A percentile compares a stretch with the other conserved stretches of the same genome.
Evolutionary conservation across 768 basidiomycete genomes (phyloP).

Genomic region (Epithele typhae): DNA sequence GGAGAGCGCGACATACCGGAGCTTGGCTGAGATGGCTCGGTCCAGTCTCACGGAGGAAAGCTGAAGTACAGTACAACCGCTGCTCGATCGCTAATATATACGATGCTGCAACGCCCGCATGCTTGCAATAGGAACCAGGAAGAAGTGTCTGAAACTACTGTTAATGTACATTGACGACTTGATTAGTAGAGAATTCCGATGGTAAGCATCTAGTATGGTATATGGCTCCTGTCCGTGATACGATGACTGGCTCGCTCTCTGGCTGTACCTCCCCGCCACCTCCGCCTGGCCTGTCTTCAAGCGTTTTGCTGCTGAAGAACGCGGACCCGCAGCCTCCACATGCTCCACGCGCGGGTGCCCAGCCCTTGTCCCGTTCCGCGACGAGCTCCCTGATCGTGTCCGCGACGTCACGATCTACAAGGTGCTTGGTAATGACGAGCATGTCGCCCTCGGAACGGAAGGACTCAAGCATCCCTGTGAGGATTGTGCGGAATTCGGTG

Average conservation of each 20-base stretch:
- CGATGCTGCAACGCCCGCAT: too few relatives aligned
- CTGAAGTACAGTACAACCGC: too few relatives aligned
- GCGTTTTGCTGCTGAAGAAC: slow-evolving; percentile 27
- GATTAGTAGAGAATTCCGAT: slow-evolving; percentile 21
- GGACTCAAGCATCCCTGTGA: slow-evolving; percentile 93
- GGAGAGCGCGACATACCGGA: slow-evolving; percentile 46
- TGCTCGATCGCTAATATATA: too few relatives aligned
- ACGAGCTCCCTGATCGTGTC: slow-evolving; percentile 59
- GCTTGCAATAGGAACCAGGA: too few relatives aligned
- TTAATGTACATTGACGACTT: slow-evolving; percentile 25
- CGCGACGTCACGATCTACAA: slow-evolving; percentile 81
- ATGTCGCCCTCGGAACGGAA: slow-evolving; percentile 92
- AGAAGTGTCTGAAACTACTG: too few relatives aligned
- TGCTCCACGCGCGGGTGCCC: slow-evolving; percentile 45
- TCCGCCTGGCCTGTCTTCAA: slow-evolving; percentile 1
- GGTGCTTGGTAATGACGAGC: slow-evolving; percentile 75
- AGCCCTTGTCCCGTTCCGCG: slow-evolving; percentile 56
- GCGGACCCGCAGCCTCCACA: slow-evolving; percentile 54
- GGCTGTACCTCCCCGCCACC: slow-evolving; percentile 7
- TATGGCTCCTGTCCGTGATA: slow-evolving; percentile 56
- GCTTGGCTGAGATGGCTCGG: slow-evolving; percentile 60
- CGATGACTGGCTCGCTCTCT: slow-evolving; percentile 33
- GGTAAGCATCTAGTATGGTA: slow-evolving; percentile 48
- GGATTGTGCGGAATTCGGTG: slow-evolving; percentile 85
- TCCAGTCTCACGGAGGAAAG: slow-evolving; percentile 31